Evolutionary conservation across 345 rosid genomes (phyloP).

Genomic region (Conringia planisiliqua): DNA sequence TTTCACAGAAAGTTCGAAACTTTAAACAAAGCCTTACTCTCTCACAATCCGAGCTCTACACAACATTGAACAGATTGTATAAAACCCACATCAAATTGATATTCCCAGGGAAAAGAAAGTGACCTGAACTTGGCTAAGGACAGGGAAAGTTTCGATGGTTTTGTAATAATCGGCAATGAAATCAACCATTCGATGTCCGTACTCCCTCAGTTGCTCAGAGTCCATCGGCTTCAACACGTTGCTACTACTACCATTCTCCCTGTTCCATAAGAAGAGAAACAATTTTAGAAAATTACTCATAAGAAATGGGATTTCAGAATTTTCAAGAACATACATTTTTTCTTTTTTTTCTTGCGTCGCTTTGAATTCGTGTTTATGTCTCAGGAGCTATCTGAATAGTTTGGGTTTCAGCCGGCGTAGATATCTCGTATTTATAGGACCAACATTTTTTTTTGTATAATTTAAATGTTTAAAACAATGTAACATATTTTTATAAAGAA

Average conservation of each 20-base stretch:
- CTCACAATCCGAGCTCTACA: background rate
- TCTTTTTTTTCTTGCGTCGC: background rate
- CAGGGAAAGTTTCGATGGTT: constrained; percentile 70
- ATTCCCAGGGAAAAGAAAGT: background rate
- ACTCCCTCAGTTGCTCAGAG: constrained; percentile 67
- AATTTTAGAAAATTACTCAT: background rate
- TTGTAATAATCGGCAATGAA: constrained; percentile 92
- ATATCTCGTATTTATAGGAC: constrained; percentile 7
- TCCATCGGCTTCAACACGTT: constrained; percentile 56
- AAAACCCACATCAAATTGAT: constrained; percentile 1
- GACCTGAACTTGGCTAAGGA: constrained; percentile 91
- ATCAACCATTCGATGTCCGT: constrained; percentile 83
- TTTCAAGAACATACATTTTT: constrained; percentile 21
- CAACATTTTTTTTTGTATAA: background rate
- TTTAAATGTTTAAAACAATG: background rate
- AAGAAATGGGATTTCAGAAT: background rate
- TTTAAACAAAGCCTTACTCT: background rate
- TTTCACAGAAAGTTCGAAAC: background rate
- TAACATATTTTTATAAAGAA: background rate
- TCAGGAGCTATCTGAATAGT: background rate
- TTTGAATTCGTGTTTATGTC: background rate
- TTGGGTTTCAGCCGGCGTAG: background rate
- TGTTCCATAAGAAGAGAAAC: background rate
- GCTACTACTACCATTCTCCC: constrained; percentile 27
- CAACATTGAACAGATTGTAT: background rate